These are phyloP conservation scores for Arabidopsis hybrid DNA, from an alignment of 441 rosid species.

Conservation along the genomic window DNA sequence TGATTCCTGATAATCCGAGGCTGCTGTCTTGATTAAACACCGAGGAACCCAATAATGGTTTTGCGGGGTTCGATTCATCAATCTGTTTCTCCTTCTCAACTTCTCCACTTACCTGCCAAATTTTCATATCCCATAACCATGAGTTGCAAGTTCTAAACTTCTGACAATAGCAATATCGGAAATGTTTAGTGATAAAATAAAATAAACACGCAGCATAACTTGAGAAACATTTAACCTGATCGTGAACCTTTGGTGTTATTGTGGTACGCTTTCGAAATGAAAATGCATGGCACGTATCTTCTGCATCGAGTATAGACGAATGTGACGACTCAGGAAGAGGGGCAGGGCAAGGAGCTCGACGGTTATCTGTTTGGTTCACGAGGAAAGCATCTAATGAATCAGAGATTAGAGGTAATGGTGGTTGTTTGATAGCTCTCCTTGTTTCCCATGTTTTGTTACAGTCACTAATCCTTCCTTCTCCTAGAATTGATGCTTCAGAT, in stretches of 20 bases:
- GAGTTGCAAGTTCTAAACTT: constrained; percentile 27
- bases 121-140: constrained; percentile 1
- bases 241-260: constrained; percentile 37
- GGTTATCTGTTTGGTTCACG: constrained; percentile 41
- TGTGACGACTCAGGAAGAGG: constrained; percentile 46
- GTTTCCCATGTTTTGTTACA: constrained; percentile 52
- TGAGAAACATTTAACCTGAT: constrained; percentile 20
- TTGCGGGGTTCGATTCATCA: constrained; percentile 52
- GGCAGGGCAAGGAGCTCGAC: constrained; percentile 48
- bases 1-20: constrained; percentile 84
- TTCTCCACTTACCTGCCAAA: constrained; percentile 52
- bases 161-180: not conserved
- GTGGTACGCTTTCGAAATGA: constrained; percentile 52
- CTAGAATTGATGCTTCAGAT: constrained; percentile 72
- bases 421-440: constrained; percentile 47
- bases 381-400: constrained; percentile 83
- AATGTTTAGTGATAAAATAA: constrained; percentile 1
- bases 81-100: constrained; percentile 47
- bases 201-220: constrained; percentile 21
- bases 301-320: constrained; percentile 88
- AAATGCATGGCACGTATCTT: constrained; percentile 92
- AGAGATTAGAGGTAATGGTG: constrained; percentile 56
- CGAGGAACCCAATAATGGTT: constrained; percentile 53
- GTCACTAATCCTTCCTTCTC: constrained; percentile 49
- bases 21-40: constrained; percentile 71